Base-by-base conservation (phyloP, 768 basidiomycete genomes). In the Psilocybe azurescens region DNA sequence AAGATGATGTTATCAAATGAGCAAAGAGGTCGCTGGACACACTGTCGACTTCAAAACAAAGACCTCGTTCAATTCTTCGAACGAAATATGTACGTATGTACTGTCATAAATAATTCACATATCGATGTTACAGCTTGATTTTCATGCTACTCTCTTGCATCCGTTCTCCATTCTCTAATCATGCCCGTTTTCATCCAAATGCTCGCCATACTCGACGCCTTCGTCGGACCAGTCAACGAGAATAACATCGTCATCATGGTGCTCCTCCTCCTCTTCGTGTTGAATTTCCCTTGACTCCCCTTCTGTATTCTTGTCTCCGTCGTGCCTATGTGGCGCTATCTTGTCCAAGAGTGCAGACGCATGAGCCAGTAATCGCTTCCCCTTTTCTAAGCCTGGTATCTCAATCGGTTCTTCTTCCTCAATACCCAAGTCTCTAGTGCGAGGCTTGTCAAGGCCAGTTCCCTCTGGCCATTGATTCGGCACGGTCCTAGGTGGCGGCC, bases 351-450 rank as follows among this genome's bases (percentile, higher is more conserved):
- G 52, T 10, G 24, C 24, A 9, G 52, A 53, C 13, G 33, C 52
- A 53, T 20, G 52, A 5, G 30, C 52, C 14, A 53, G 30, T 18
- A 53, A 14, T 38, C 29, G 9, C 52, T 53, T 53, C n/a, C 52
- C 52, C 33, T 53, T 53, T 38, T 53, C 52, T 11, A 53, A 3
- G 7, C 52, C 52, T 7, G 52, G 52, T 9, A 53, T 53, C 11
- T 53, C 52, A 28, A 53, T 32, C 30, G 7, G 8, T 32, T 53
- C 52, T 53, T 53, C 29, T 53, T 53, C 52, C n/a, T 53, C 52
- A 20, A 53, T n/a, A 10, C 33, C 52, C 52, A 53, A 33, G 5
- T 36, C 52, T 38, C 52, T 53, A 13, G 52, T 53, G 30, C 52
- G 52, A 5, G 52, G 52, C 52, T 53, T 53, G 14, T 53, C 33